Conservation (phyloP, 2,329 filamentous ascomycete genomes). For the Alternaria ventricosa region DNA sequence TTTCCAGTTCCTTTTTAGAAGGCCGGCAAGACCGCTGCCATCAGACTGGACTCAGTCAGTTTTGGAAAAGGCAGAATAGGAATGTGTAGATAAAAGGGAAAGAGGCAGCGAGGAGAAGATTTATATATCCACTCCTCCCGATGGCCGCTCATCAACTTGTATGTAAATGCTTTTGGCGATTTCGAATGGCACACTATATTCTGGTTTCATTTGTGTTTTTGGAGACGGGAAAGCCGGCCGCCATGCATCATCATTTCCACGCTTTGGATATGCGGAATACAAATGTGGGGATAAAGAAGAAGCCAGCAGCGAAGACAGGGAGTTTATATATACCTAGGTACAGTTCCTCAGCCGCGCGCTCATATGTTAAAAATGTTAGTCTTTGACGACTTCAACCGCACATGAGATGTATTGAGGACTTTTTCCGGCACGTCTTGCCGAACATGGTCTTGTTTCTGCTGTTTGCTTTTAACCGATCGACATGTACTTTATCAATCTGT, state of each 20-base stretch:
- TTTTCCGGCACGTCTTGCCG: background rate
- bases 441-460: background rate
- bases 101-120: too few species aligned
- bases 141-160: too few species aligned
- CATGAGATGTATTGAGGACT: background rate
- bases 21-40: background rate
- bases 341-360: background rate
- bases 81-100: background rate
- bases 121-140: too few species aligned
- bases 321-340: background rate
- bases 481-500: rapidly evolving
- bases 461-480: background rate
- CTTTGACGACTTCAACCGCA: background rate
- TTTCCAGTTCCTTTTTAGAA: background rate
- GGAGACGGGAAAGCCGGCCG: background rate
- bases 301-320: background rate
- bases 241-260: too few species aligned
- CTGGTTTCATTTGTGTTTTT: background rate
- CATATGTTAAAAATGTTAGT: rapidly evolving
- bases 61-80: too few species aligned
- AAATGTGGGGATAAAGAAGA: background rate
- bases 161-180: background rate
- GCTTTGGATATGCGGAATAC: too few species aligned
- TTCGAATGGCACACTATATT: background rate
- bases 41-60: too few species aligned